These are phyloP conservation scores for Rhodotorula glutinis DNA, from an alignment of 1,284 basidiomycete genomes.

Conservation along the genomic window DNA sequence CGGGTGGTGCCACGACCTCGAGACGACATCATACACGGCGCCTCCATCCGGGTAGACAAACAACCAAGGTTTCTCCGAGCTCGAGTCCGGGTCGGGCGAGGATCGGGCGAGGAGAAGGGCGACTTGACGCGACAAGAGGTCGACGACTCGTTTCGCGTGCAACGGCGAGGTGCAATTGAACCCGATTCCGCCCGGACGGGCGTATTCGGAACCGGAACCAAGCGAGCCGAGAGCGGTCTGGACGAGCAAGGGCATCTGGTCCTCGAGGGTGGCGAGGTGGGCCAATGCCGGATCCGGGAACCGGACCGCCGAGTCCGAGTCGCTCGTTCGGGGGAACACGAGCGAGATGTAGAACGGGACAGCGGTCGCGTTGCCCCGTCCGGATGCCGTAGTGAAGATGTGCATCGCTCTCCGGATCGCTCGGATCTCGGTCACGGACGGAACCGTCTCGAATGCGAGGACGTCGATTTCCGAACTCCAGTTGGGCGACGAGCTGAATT, in stretches of 20 bases:
- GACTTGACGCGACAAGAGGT: constrained; percentile 1
- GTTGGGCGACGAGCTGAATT: constrained; percentile 8
- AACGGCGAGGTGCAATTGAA: constrained; percentile 36
- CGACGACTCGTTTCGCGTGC: constrained; percentile 2
- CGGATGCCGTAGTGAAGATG: constrained; percentile 6
- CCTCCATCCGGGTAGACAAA: constrained; percentile 40
- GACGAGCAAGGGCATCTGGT: constrained; percentile 12
- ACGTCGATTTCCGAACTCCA: constrained; percentile 3
- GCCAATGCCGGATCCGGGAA: constrained; percentile 25
- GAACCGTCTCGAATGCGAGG: constrained; percentile 36
- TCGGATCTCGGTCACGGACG: constrained; percentile 22
- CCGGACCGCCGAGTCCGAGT: neutral
- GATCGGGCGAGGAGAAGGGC: neutral
- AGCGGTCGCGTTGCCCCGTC: neutral
- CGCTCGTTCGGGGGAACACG: constrained; percentile 29
- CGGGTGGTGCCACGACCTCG: constrained; percentile 33
- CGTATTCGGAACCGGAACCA: neutral
- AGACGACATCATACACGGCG: constrained; percentile 31
- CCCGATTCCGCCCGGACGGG: constrained; percentile 17
- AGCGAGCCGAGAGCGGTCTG: constrained; percentile 8
- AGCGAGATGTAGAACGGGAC: constrained; percentile 32
- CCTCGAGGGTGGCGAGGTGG: neutral
- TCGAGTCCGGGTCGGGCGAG: neutral
- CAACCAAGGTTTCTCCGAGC: constrained; percentile 22
- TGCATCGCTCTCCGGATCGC: constrained; percentile 31